Evolutionary conservation across 73 alveolate species (phyloP), one percentile per base, ranked within the genome.

Genomic region (Loxodes magnus): DNA sequence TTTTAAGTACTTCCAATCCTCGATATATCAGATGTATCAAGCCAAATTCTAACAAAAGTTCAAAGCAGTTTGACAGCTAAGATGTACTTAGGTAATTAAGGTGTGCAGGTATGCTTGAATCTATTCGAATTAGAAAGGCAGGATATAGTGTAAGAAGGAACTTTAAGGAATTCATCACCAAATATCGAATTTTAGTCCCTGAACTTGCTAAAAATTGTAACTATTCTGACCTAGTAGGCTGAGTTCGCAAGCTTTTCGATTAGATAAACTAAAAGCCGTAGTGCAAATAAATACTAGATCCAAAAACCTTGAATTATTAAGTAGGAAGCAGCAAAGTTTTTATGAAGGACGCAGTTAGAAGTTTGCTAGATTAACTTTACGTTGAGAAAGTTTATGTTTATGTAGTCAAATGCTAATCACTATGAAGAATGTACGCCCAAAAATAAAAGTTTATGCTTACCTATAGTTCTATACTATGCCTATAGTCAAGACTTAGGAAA

Each of bases 91-190:
- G 72, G 52, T 79, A 87, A 63, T 51, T 87, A 15, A 65, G 79
- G 58, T 87, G 89, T 65, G 88, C 89, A 22, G 97, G 97, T 4
- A 63, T 92, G 67, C 80, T 92, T 31, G 98, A 90, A 65, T 88
- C 97, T 3, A 92, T 92, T 53, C 72, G 94, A 61, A 90, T 92
- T 37, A 70, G 98, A 34, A 81, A 73, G 57, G 73, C 69, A 7
- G 95, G 95, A 34, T 82, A 82, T 35, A 60, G 87, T 0, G 73
- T 82, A 30, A 49, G 90, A 9, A 66, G 83, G 34, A 43, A 82
- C 3, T 61, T 50, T 43, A 85, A 75, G 42, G 97, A 92, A 54
- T 92, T 92, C 58, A 69, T 71, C 63, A 66, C 17, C 16, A 57
- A 46, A 46, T 57, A 57, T 24, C 25, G 35, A 23, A 42, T 46